Evolutionary conservation across 176 grass and related monocot genomes (phyloP), one percentile per base, ranked within the genome.

Genomic region (Bonia amplexicaulis): DNA sequence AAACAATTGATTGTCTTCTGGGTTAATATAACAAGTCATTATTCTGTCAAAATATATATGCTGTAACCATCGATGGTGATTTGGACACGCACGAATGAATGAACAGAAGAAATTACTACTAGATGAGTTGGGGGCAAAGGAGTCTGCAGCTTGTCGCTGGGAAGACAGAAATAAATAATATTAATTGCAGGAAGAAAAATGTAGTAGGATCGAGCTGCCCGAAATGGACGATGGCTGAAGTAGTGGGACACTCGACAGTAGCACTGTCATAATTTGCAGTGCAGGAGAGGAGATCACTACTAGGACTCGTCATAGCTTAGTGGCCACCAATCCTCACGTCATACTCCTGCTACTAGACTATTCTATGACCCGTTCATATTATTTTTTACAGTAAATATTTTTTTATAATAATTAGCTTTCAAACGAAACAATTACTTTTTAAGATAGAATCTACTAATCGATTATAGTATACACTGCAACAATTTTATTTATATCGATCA

Each of bases 201-300:
- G 41, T 44, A 9, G 13, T 5, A 15, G 60, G 72, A 76, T 62
- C 6, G 72, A 62, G 51, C 27, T 59, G 23, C 31, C 19, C 66
- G 19, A 66, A 23, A 15, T 37, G 29, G 81, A 59, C 25, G 82
- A 59, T 16, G 69, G 76, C 27, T 87, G 49, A 74, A 79, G 52
- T 73, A 69, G 89, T 87, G 68, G 84, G 80, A 74, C 84, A 82
- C 78, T 86, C 29, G 46, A 87, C 35, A 64, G 55, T 27, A 49
- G 26, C 66, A 49, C 27, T 20, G 53, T 27, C 29, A 51, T 35
- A 35, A 51, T 58, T 69, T 23, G 53, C 84, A 52, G 33, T 0
- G 40, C n/a, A 5, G 35, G 35, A 5, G 35, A 58, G 48, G 26
- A 75, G 64, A 27, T 48, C 31, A 22, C 48, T 44, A 63, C 45